Evolutionary conservation across 2,329 filamentous ascomycete genomes (phyloP), one percentile per base, ranked within the genome.

Genomic region (Kalmusia sp.): DNA sequence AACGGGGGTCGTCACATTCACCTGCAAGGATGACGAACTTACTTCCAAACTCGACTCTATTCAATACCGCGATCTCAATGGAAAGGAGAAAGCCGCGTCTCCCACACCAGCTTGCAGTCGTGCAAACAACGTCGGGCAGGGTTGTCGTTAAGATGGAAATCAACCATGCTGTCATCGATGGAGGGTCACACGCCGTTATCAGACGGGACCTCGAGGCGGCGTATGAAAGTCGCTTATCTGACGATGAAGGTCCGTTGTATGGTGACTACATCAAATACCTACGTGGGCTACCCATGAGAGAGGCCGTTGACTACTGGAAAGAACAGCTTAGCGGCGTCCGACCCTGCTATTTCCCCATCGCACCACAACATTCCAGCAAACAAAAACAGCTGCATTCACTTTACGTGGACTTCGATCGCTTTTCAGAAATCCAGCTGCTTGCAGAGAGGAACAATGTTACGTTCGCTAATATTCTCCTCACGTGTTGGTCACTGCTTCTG

Each of bases 241-340:
- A 59, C 1, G 59, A 65, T 1, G 64, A 63, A 44, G 68, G 68
- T 1, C 70, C 70, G 4, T 54, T 69, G 11, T 73, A 71, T 56
- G 72, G 69, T 43, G 69, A 71, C 35, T 73, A 73, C 49, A 72
- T 73, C 57, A 68, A 65, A 35, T 70, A 73, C 40, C 46, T 73
- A 8, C 61, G 61, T 7, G 54, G 56, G 15, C 51, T 67, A 0
- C 58, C 66, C 5, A 45, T 59, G 4, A 57, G 52, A 7, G 56
- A 58, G 3, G 67, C 66, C 4, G 55, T 69, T 28, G 50, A 61
- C 21, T 73, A 66, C 56, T 74, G 71, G 71, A 71, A 67, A 44
- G 49, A 59, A 5, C 63, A 68, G 40, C 67, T 73, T 17, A 50
- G 55, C 14, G 69, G 67, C 21, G 55, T 71, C 11, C 55, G 61